Evolutionary conservation across 306 rosid genomes (phyloP).

Genomic region (Canavalia ensiformis): DNA sequence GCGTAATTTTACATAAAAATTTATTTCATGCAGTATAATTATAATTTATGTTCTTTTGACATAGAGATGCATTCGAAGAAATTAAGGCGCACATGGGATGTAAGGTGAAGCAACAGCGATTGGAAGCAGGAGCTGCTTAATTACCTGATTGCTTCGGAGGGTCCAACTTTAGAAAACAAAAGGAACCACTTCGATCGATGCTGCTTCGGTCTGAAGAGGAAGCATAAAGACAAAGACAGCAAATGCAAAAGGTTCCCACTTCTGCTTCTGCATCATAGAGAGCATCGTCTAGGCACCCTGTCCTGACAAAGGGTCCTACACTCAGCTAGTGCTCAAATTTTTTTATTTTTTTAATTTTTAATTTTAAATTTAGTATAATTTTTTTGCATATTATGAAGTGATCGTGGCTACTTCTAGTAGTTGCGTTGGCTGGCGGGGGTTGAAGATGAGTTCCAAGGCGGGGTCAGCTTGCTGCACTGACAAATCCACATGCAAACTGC

Average conservation of each 20-base stretch:
- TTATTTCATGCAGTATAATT: no score
- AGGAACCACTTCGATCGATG: background rate
- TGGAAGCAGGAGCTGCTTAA: background rate
- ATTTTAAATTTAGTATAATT: background rate
- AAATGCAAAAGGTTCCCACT: background rate
- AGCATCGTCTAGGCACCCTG: background rate
- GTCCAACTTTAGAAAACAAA: background rate
- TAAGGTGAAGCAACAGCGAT: background rate
- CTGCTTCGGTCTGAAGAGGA: background rate
- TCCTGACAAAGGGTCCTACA: background rate
- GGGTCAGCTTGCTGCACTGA: background rate
- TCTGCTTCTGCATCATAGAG: background rate
- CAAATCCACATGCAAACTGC: conserved; percentile 37
- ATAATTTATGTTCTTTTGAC: no score
- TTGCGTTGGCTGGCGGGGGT: background rate
- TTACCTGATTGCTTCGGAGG: background rate
- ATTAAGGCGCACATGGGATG: background rate
- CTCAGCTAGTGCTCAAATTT: background rate
- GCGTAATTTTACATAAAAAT: no score
- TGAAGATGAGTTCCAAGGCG: conserved; percentile 6
- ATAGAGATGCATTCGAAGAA: no score
- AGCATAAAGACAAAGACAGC: background rate
- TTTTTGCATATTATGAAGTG: background rate
- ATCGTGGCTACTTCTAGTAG: background rate
- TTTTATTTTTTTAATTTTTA: background rate